A percentile compares a stretch with the other conserved stretches of the same genome.
Conservation (phyloP, 768 basidiomycete genomes). For the Podaxis pistillaris region DNA sequence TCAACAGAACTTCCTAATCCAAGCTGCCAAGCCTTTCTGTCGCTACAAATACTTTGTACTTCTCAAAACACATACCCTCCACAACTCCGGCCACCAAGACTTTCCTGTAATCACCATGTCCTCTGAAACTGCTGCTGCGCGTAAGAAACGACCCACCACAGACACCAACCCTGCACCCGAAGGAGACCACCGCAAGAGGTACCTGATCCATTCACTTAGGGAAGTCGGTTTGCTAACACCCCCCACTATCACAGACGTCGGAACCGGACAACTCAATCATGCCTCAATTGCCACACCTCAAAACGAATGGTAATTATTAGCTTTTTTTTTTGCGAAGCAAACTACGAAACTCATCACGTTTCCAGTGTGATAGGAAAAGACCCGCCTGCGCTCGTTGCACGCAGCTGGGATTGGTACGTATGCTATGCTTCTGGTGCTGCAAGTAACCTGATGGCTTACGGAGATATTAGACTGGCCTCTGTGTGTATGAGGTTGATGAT, state of each 20-base stretch:
- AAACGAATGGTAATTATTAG: slow-evolving; percentile 62
- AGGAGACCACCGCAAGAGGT: slow-evolving; percentile 56
- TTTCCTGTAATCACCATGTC: slow-evolving; percentile 25
- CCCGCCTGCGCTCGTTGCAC: slow-evolving; percentile 51
- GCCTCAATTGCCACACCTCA: slow-evolving; percentile 70
- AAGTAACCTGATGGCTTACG: neutral
- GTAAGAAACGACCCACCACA: slow-evolving; percentile 25
- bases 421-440: neutral
- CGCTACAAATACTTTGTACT: slow-evolving; percentile 26
- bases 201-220: neutral
- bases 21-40: slow-evolving; percentile 21
- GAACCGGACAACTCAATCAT: slow-evolving; percentile 73
- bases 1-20: slow-evolving; percentile 19
- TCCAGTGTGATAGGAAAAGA: slow-evolving; percentile 47
- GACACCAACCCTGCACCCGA: slow-evolving; percentile 35
- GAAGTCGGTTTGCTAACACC: slow-evolving; percentile 6
- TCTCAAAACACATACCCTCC: slow-evolving; percentile 5
- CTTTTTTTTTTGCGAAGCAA: neutral
- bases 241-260: slow-evolving; percentile 40
- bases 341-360: slow-evolving; percentile 15
- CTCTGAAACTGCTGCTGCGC: slow-evolving; percentile 26
- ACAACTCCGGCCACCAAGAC: neutral
- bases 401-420: slow-evolving; percentile 46
- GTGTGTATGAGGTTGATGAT: slow-evolving; percentile 84
- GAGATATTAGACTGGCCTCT: slow-evolving; percentile 65